Evolutionary conservation across 1,284 basidiomycete species (phyloP).

Genomic region (Malassezia furfur): DNA sequence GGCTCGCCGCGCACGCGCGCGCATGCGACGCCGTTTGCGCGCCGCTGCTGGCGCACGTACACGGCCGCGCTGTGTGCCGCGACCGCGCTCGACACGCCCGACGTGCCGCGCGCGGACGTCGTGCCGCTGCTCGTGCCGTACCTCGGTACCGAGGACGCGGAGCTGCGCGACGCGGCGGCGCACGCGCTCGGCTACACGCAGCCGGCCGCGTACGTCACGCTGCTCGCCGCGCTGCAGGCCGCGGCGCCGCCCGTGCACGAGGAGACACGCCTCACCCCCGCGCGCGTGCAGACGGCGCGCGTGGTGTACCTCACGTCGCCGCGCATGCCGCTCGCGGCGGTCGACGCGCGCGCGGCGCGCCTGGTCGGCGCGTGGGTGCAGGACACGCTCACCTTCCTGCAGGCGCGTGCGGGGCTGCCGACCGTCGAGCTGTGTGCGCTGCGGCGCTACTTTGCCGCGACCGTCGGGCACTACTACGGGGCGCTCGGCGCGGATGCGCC

Average conservation of each 20-base stretch:
- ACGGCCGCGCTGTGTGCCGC: slow-evolving; percentile 6
- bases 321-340: background rate
- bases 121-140: slow-evolving; percentile 12
- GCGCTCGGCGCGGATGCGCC: slow-evolving; percentile 63
- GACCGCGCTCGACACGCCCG: background rate
- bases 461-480: slow-evolving; percentile 75
- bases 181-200: slow-evolving; percentile 8
- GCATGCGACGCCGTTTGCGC: slow-evolving; percentile 1
- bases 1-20: slow-evolving; percentile 2
- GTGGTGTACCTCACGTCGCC: slow-evolving; percentile 8
- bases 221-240: background rate
- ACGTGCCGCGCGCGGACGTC: slow-evolving; percentile 1
- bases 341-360: background rate
- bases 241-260: background rate
- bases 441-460: slow-evolving; percentile 78
- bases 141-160: slow-evolving; percentile 2
- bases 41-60: slow-evolving; percentile 10
- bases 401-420: slow-evolving; percentile 51
- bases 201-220: background rate
- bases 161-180: slow-evolving; percentile 8
- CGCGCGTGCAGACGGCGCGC: background rate
- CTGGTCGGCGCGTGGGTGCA: slow-evolving; percentile 59
- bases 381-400: slow-evolving; percentile 71
- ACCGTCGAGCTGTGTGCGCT: slow-evolving; percentile 65
- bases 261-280: background rate